phyloP scores from a whole-genome alignment of 257 asterid genomes.

The Solanum chmielewskii region DNA sequence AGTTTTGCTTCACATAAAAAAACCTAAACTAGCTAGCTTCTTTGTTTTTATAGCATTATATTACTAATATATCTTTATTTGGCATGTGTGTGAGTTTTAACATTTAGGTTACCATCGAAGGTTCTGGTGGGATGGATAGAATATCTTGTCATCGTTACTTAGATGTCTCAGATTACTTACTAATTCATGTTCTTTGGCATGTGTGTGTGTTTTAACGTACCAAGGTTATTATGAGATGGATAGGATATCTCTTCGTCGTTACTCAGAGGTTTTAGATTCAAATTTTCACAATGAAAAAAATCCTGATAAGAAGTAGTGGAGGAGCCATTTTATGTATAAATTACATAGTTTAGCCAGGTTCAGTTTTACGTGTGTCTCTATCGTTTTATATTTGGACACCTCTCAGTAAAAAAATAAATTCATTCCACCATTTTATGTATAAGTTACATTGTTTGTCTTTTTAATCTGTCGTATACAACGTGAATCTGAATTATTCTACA shows the following conservation, averaged over 20 bases:
- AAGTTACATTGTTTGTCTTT: not conserved
- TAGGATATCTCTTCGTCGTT: not conserved
- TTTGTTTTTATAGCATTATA: not conserved
- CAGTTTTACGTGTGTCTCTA: too few relatives aligned
- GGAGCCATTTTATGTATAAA: too few relatives aligned
- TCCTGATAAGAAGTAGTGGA: not conserved
- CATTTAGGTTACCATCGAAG: not conserved
- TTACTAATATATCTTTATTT: not conserved
- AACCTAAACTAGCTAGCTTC: not conserved
- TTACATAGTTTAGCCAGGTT: too few relatives aligned
- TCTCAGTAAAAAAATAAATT: too few relatives aligned
- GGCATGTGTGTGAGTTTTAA: not conserved
- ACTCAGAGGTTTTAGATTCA: too few relatives aligned
- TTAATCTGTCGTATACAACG: too few relatives aligned
- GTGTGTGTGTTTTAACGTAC: too few relatives aligned
- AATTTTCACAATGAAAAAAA: too few relatives aligned
- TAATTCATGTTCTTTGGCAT: not conserved
- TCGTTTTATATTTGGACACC: not conserved
- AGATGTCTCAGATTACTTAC: too few relatives aligned
- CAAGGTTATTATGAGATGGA: not conserved
- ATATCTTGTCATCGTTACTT: not conserved
- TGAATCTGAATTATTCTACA: too few relatives aligned
- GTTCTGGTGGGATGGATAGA: not conserved
- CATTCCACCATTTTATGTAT: too few relatives aligned
- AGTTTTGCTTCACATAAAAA: not conserved